Percentiles rank a stretch among this genome's conserved stretches.
Evolutionary conservation across 1,284 basidiomycete genomes (phyloP).

Genomic region (Gomphus bonarii): DNA sequence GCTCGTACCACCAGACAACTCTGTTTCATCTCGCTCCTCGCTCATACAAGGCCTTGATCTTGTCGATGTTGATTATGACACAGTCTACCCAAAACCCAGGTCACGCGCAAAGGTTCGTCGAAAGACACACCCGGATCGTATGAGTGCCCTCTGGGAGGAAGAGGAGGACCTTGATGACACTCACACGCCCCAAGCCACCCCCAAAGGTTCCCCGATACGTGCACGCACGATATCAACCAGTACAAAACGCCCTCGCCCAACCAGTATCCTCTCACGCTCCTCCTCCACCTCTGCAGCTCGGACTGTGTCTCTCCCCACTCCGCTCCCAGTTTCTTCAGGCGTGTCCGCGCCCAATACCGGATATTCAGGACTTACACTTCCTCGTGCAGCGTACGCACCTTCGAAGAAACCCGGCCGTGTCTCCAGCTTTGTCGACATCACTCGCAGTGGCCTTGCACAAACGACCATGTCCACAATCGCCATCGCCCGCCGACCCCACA

Average conservation of each 20-base stretch:
- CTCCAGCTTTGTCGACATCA: slow-evolving; percentile 54
- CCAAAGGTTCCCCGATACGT: slow-evolving; percentile 4
- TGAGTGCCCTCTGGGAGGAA: slow-evolving; percentile 36
- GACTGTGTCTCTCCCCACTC: slow-evolving; percentile 24
- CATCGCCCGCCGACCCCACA: slow-evolving; percentile 34
- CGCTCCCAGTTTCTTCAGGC: slow-evolving; percentile 17
- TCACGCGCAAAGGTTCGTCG: slow-evolving; percentile 12
- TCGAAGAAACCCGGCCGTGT: slow-evolving; percentile 25
- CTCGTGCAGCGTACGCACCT: slow-evolving; percentile 40
- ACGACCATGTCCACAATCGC: slow-evolving; percentile 81
- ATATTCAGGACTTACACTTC: slow-evolving; percentile 63
- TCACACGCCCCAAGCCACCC: neutral
- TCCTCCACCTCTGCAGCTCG: slow-evolving; percentile 15
- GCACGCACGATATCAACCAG: slow-evolving; percentile 12
- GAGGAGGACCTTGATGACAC: slow-evolving; percentile 24
- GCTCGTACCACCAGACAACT: slow-evolving; percentile 31
- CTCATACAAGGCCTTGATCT: slow-evolving; percentile 7
- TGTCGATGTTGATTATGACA: slow-evolving; percentile 2
- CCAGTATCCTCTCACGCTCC: slow-evolving; percentile 2
- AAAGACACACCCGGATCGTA: slow-evolving; percentile 19
- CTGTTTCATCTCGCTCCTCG: slow-evolving; percentile 17
- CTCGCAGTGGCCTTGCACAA: slow-evolving; percentile 65
- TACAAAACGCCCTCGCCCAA: slow-evolving; percentile 12
- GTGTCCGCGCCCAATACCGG: slow-evolving; percentile 37
- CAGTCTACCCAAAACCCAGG: slow-evolving; percentile 16